Evolutionary conservation across 164 flowering plant genomes (phyloP), one percentile per base, ranked within the genome.

Genomic region (Warburgia ugandensis): DNA sequence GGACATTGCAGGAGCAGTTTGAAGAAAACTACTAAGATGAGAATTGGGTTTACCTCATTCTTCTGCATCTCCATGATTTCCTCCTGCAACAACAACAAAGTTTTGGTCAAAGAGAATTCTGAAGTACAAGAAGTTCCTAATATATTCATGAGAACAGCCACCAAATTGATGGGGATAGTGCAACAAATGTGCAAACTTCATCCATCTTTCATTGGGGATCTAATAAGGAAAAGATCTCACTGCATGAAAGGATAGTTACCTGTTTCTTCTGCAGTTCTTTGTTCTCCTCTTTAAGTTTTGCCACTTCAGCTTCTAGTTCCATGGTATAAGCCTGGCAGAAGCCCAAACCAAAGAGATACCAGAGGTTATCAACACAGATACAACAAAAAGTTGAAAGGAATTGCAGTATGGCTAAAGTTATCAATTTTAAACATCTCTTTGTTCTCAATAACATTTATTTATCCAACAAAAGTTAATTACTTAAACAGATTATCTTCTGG

Each of bases 261-360:
- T 81, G 91, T 68, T 80, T 88, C 64, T 74, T 73, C 60, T 49
- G 65, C 61, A 92, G 58, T 61, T 76, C 82, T 52, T 81, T 53
- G 42, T 92, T 83, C 58, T 85, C 88, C 66, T 76, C 95, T 65
- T 85, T 92, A 40, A 88, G 71, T 66, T 88, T 85, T 33, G 83
- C 79, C 54, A 88, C 79, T 72, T 92, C 98, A 44, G 80, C 81
- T 71, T 92, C 98, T 74, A 92, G 51, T 56, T 92, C 98, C 84
- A 76, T 74, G 0, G 98, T 92, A 62, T 92, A 85, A 19, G 98
- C 98, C 98, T 91, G 50, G 14, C 27, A 70, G 48, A 56, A 50
- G 6, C 23, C 20, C 50, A 66, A 42, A 32, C 23, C 5, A 52
- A 38, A 28, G 26, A 48, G 27, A 2, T 0, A 51, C 43, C 1